Conservation (phyloP, 1,284 basidiomycete genomes). For the Boletus hoseneyae region DNA sequence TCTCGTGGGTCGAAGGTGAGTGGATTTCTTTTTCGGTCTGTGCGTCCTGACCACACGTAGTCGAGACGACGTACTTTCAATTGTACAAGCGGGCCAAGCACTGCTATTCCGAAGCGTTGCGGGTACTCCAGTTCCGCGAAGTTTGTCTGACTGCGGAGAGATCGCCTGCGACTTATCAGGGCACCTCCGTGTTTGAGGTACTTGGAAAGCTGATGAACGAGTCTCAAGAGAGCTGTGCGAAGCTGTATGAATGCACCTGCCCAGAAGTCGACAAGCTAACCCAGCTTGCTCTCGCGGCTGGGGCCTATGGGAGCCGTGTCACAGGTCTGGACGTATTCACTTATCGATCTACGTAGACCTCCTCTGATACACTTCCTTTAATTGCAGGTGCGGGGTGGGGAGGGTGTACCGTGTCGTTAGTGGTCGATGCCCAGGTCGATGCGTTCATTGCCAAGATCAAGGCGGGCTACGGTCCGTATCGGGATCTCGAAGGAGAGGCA, state of each 20-base stretch:
- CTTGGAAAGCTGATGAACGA: conserved; percentile 78
- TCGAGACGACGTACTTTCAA: conserved; percentile 76
- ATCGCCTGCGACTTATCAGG: conserved; percentile 16
- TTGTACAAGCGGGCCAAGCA: conserved; percentile 78
- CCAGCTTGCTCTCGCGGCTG: conserved; percentile 56
- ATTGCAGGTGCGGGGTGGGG: conserved; percentile 82
- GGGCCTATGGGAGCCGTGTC: conserved; percentile 74
- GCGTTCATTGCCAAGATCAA: conserved; percentile 66
- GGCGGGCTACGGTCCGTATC: conserved; percentile 60
- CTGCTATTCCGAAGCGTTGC: conserved; percentile 73
- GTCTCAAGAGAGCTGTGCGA: conserved; percentile 67
- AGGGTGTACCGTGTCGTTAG: conserved; percentile 82
- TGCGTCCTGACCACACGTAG: conserved; percentile 37
- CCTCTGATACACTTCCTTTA: background rate
- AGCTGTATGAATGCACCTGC: conserved; percentile 76
- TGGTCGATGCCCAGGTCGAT: conserved; percentile 63
- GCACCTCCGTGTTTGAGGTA: conserved; percentile 34
- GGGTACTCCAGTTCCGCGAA: conserved; percentile 71
- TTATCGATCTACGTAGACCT: background rate
- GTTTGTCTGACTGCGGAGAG: conserved; percentile 50
- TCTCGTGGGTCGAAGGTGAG: conserved; percentile 76
- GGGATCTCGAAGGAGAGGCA: conserved; percentile 54
- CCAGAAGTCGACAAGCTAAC: conserved; percentile 72
- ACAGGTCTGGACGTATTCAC: conserved; percentile 49
- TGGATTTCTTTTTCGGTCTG: background rate